A percentile compares a stretch with the other conserved stretches of the same genome.
phyloP scores from a whole-genome alignment of 1,139 yeast genomes.

The Scheffersomyces quercinus region DNA sequence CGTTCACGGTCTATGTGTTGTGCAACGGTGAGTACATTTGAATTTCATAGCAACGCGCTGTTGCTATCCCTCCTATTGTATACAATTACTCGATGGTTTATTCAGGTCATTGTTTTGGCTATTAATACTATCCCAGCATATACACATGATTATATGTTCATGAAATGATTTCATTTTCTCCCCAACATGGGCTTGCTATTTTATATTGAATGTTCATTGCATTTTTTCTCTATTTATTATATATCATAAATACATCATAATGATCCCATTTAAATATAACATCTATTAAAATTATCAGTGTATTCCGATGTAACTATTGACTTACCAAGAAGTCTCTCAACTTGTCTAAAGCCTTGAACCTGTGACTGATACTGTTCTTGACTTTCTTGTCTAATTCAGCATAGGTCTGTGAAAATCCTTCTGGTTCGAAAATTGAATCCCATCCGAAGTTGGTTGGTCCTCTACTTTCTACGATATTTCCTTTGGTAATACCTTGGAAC shows the following conservation, averaged over 20 bases:
- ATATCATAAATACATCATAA: slow-evolving; percentile 1
- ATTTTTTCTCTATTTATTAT: not conserved
- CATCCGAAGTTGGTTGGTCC: slow-evolving; percentile 89
- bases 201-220: not conserved
- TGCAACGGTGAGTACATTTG: too few relatives aligned
- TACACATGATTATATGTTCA: too few relatives aligned
- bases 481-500: slow-evolving; percentile 85
- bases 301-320: slow-evolving; percentile 11
- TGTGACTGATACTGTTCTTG: slow-evolving; percentile 83
- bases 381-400: slow-evolving; percentile 85
- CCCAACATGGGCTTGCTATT: not conserved
- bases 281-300: not conserved
- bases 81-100: too few relatives aligned
- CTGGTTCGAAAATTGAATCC: slow-evolving; percentile 89
- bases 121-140: too few relatives aligned
- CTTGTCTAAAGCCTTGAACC: slow-evolving; percentile 78
- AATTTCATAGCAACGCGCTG: too few relatives aligned
- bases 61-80: too few relatives aligned
- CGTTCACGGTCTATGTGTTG: too few relatives aligned
- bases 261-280: not conserved
- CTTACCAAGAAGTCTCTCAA: slow-evolving; percentile 56
- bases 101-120: too few relatives aligned
- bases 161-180: not conserved
- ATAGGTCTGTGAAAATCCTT: slow-evolving; percentile 68
- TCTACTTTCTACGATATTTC: slow-evolving; percentile 72